These are phyloP conservation scores for Bruguiera sexangula DNA, from an alignment of 345 rosid species.

Conservation along the genomic window DNA sequence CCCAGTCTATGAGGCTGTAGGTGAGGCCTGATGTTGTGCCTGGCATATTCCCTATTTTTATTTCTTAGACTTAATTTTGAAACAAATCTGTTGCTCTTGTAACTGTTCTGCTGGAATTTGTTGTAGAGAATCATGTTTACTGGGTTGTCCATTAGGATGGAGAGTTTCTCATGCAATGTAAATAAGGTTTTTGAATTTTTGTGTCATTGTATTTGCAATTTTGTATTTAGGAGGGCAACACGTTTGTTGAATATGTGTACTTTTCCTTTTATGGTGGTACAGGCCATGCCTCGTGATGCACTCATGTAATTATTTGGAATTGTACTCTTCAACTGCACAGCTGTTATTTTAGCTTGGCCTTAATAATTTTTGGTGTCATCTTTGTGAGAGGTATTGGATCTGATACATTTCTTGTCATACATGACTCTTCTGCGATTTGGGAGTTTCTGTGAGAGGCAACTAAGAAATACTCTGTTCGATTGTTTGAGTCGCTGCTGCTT, in stretches of 20 bases:
- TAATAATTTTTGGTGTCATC: too few relatives aligned
- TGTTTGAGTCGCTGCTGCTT: too few relatives aligned
- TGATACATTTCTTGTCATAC: too few relatives aligned
- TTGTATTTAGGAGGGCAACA: background rate
- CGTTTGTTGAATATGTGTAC: slow-evolving; percentile 4
- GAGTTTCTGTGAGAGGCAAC: too few relatives aligned
- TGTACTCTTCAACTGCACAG: too few relatives aligned
- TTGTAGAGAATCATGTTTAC: slow-evolving; percentile 11
- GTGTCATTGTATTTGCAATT: slow-evolving; percentile 3
- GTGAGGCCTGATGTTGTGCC: background rate
- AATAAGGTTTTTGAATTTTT: background rate
- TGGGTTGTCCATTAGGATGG: slow-evolving; percentile 3
- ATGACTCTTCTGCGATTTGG: too few relatives aligned
- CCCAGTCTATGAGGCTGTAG: background rate
- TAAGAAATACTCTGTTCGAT: too few relatives aligned
- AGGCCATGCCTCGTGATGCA: background rate
- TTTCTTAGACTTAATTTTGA: background rate
- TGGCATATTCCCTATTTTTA: background rate
- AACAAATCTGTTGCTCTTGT: slow-evolving; percentile 5
- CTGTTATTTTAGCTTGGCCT: too few relatives aligned
- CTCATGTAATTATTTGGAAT: too few relatives aligned
- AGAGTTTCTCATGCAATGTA: slow-evolving; percentile 6
- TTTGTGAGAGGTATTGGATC: too few relatives aligned
- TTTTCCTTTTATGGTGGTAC: background rate
- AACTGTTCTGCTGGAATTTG: background rate